Conservation (phyloP, 768 basidiomycete genomes). For the Mycena capillaripes region DNA sequence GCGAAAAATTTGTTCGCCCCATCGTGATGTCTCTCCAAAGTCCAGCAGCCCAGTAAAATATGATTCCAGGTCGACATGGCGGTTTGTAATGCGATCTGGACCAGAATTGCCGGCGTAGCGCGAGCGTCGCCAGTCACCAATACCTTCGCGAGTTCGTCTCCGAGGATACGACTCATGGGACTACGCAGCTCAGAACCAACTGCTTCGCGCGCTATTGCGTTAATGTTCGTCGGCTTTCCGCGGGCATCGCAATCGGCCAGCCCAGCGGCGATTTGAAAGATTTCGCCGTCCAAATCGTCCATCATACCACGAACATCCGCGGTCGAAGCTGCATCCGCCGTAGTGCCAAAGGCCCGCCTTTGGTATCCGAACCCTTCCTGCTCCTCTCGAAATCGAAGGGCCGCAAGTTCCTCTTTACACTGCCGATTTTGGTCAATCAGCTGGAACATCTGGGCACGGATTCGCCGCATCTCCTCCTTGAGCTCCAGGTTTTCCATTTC, state of each 20-base stretch:
- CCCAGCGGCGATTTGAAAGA: not conserved
- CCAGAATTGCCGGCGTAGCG: not conserved
- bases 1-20: not conserved
- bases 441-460: not conserved
- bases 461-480: not conserved
- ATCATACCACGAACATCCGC: conserved; percentile 11
- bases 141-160: not conserved
- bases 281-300: not conserved
- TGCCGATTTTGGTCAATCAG: not conserved
- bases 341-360: not conserved
- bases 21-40: not conserved
- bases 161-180: not conserved
- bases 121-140: not conserved
- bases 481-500: not conserved
- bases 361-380: not conserved
- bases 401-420: not conserved
- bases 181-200: not conserved
- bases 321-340: not conserved
- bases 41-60: not conserved
- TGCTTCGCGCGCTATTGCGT: not conserved
- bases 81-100: conserved; percentile 1
- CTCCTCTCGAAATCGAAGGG: not conserved
- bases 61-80: not conserved
- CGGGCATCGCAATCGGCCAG: not conserved
- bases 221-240: too few relatives aligned